phyloP scores from a whole-genome alignment of 2,329 filamentous ascomycete species.

The Gaeumannomyces sp. region DNA sequence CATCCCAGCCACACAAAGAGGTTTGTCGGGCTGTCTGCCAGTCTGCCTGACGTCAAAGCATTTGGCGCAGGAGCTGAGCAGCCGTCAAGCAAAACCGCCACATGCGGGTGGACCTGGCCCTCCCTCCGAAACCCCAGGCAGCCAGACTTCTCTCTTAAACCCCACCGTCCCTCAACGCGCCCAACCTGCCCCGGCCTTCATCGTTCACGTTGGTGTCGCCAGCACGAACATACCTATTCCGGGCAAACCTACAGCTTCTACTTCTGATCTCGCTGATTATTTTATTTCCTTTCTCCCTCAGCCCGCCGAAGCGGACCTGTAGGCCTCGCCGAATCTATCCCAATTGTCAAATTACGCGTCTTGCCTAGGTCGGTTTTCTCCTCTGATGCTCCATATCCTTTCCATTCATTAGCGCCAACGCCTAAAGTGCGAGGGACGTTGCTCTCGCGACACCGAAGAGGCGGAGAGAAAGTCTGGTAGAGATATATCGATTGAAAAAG shows the following conservation, averaged over 20 bases:
- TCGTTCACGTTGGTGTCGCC: background rate
- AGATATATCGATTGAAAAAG: background rate
- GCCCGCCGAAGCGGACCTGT: background rate
- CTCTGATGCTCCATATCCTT: background rate
- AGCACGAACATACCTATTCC: background rate
- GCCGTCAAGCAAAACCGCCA: background rate
- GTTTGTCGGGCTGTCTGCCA: background rate
- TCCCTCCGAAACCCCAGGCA: conserved; percentile 5
- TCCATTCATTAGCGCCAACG: background rate
- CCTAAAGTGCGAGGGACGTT: background rate
- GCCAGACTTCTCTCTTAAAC: background rate
- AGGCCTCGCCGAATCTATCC: background rate
- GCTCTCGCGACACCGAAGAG: too few relatives aligned
- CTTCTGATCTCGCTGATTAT: background rate
- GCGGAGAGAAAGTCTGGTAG: background rate
- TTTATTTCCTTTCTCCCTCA: background rate
- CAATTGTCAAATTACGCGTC: too few relatives aligned
- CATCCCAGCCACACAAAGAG: background rate
- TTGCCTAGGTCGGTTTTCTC: background rate
- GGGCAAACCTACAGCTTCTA: background rate
- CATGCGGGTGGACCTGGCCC: background rate
- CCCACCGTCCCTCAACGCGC: background rate
- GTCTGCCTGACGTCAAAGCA: background rate
- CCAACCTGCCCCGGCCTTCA: background rate
- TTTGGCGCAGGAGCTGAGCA: background rate